A percentile compares a stretch with the other conserved stretches of the same genome.
Conservation (phyloP, 1,284 basidiomycete genomes). For the Papiliotrema terrestris region DNA sequence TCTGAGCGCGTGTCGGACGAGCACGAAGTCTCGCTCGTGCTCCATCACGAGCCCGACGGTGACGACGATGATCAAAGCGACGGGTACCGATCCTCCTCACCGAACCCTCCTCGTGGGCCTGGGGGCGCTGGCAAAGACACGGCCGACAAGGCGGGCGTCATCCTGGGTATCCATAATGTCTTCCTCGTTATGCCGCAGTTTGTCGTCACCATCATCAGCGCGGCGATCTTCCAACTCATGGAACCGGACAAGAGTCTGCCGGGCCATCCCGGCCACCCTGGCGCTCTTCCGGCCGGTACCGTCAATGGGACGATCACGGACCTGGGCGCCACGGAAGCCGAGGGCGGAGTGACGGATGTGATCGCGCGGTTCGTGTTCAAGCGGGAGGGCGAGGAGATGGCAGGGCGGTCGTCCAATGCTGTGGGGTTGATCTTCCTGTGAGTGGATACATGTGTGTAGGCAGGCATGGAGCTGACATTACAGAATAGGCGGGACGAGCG, state of each 20-base stretch:
- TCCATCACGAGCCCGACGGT: slow-evolving; percentile 35
- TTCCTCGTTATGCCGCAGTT: slow-evolving; percentile 70
- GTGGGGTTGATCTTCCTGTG: slow-evolving; percentile 75
- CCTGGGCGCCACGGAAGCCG: background rate
- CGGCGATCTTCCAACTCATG: slow-evolving; percentile 52
- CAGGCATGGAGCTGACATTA: background rate
- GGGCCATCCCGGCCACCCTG: slow-evolving; percentile 30
- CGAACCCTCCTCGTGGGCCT: background rate
- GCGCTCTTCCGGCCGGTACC: slow-evolving; percentile 11
- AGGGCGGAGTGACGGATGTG: background rate
- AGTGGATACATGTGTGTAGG: slow-evolving; percentile 19
- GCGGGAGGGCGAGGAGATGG: slow-evolving; percentile 6
- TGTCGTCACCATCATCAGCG: slow-evolving; percentile 52
- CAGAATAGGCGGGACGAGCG: slow-evolving; percentile 71
- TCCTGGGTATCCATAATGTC: slow-evolving; percentile 87
- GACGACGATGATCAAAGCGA: background rate
- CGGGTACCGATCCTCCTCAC: background rate
- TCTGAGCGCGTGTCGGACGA: slow-evolving; percentile 1
- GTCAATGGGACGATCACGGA: background rate
- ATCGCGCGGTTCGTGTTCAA: slow-evolving; percentile 3
- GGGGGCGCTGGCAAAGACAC: slow-evolving; percentile 43
- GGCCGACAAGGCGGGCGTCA: slow-evolving; percentile 81
- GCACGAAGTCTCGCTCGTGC: slow-evolving; percentile 33
- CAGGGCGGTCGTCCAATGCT: slow-evolving; percentile 51
- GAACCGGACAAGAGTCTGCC: slow-evolving; percentile 36